Evolutionary conservation across 2,329 filamentous ascomycete species (phyloP), one percentile per base, ranked within the genome.

Genomic region (Fusarium hostae): DNA sequence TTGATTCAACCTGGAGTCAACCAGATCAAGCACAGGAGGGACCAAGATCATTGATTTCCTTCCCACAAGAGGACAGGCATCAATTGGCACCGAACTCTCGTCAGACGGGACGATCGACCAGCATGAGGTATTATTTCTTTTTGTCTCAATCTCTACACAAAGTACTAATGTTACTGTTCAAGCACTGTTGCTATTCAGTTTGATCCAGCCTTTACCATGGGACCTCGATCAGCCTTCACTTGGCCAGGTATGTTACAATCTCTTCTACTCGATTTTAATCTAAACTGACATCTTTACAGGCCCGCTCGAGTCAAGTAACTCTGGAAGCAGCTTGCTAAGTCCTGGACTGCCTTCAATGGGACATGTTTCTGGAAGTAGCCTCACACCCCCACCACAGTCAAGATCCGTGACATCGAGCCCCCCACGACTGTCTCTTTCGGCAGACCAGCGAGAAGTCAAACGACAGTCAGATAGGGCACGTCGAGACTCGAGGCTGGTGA

Each of bases 391-490:
- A 28, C 83, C 80, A 62, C 81, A 80, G 40, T 84, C 86, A 30
- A 82, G 86, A 79, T 89, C 87, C 26, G 80, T 86, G 51, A 89
- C 88, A 41, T 86, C 85, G 26, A 91, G 89, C 79, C 88, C 89
- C 30, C 87, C 88, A 9, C 84, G 86, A 68, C 80, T 81, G 48
- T 82, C 81, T 40, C 83, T 90, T 76, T 88, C 87, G 9, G 82
- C 87, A 10, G 88, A 90, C 76, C 88, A 90, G 78, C 86, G 89
- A 69, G 88, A 90, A 75, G 78, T 90, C 44, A 90, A 89, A 81
- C 84, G 88, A 64, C 88, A 91, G 74, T 84, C 86, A 67, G 88
- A 90, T 71, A 87, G 86, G 72, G 86, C 84, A 47, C 86, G 89
- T 63, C 84, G 89, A 72, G 87, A 89, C 71, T 86, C 86, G 10